Base-by-base conservation (phyloP, 73 alveolate genomes). In the Paramecium tetraurelia region DNA sequence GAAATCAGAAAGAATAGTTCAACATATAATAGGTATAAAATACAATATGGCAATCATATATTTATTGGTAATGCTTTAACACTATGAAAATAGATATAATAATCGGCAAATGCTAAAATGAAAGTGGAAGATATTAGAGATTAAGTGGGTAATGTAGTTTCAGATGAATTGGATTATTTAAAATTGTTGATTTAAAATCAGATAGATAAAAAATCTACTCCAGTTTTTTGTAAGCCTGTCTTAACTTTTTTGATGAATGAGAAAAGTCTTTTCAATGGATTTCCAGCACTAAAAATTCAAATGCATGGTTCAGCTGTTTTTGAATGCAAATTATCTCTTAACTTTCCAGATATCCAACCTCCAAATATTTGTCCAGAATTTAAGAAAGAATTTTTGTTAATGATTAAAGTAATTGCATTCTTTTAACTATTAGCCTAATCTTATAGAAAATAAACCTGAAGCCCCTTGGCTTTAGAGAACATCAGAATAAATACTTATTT, bases 321-420 rank as follows among this genome's bases (percentile, higher is more conserved):
- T 76, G 89, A 76, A 24, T 76, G 89, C 46, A 76, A 76, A 76
- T 18, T 76, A 40, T 76, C 89, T 8, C 27, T 76, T 20, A 36
- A 76, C 41, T 76, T 76, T 20, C 89, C 90, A 44, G 90, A 80
- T 80, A 44, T 80, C 48, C 20, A 76, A 43, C 89, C 89, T 20
- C 89, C 89, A 41, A 44, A 80, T 48, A 80, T 80, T 0, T 80
- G 76, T 80, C 90, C 90, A 24, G 29, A 41, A 18, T 80, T 44
- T 44, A 46, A 80, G 14, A 80, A 80, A 44, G 46, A 40, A 43
- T 80, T 31, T 21, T n/a, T 80, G 21, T 48, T 21, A 2, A 43
- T 38, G 14, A 80, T 80, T 20, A 80, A 43, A 44, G 76, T 80
- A 80, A 21, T 20, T 16, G 11, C 4, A 44, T 3, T 20, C 1